Evolutionary conservation across 2,329 filamentous ascomycete genomes (phyloP), one percentile per base, ranked within the genome.

Genomic region (Fusarium poae): DNA sequence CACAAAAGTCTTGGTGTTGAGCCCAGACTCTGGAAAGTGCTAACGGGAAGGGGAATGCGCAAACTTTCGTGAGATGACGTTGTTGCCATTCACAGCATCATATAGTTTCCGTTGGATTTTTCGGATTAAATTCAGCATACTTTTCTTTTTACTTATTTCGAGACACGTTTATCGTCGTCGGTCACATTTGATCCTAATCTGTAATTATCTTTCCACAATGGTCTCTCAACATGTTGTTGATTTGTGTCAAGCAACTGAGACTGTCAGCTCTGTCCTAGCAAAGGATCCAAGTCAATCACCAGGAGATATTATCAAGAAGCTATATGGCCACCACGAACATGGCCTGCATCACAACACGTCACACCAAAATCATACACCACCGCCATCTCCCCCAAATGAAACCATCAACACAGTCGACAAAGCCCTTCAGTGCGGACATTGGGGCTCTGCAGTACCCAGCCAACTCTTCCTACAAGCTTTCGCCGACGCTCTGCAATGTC

Each of bases 391-490:
- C 0, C 34, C 48, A 18, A 51, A 29, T 4, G 48, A 51, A 18
- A 65, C 68, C 1, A 6, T 21, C 11, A 55, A 72, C 48, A 83
- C 85, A 30, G 74, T 91, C 27, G 77, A 86, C 39, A 82, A 80
- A 44, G 89, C 89, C 2, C 78, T 79, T 10, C 74, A 82, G 57
- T 93, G 91, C 74, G 91, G 91, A 3, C 88, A 86, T 53, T 94
- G 91, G 87, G 91, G 90, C 0, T 75, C 83, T 0, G 83, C 84
- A 2, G 77, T 82, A 52, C 92, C 91, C 0, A 91, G 89, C 66
- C 83, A 89, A 18, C 78, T 94, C 0, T 94, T 94, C 74, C 78
- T 93, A 8, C 66, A 88, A 82, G 84, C 91, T 15, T 93, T 89
- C 67, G 86, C 90, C 57, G 89, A 92, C 77, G 85, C 89, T 0